These are phyloP conservation scores for Umbelopsis sp. DNA, from an alignment of 371 early-diverging fungal genomes.

Conservation along the genomic window DNA sequence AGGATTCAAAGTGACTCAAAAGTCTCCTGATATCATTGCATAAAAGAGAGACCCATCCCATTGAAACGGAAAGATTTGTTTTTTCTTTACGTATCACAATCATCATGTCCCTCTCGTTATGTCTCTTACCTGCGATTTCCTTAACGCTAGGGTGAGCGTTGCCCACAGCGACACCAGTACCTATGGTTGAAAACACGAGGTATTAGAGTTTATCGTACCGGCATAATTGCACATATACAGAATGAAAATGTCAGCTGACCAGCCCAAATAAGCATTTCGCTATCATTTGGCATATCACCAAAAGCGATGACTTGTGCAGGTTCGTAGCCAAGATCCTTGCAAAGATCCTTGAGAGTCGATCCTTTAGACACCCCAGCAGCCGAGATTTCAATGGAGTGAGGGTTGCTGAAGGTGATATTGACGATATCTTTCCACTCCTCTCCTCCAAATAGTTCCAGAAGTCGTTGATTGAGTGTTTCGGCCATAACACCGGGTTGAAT, in stretches of 20 bases:
- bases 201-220: not conserved
- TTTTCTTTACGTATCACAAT: no score
- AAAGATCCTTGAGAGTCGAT: conserved; percentile 42
- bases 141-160: conserved; percentile 44
- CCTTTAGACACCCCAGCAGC: conserved; percentile 58
- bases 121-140: conserved; percentile 36
- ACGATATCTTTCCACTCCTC: conserved; percentile 32
- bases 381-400: conserved; percentile 54
- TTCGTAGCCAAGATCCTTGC: conserved; percentile 31
- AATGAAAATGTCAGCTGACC: conserved; percentile 25
- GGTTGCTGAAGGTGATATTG: conserved; percentile 47
- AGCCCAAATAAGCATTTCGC: conserved; percentile 55
- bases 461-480: conserved; percentile 27
- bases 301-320: conserved; percentile 49
- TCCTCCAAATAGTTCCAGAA: conserved; percentile 33
- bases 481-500: conserved; percentile 39
- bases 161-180: conserved; percentile 44
- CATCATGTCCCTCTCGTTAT: not conserved
- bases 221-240: not conserved
- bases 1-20: no score
- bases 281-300: conserved; percentile 62
- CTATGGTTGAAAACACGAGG: not conserved
- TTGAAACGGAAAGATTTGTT: no score
- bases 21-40: no score
- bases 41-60: no score